Evolutionary conservation across 2,329 filamentous ascomycete species (phyloP), one percentile per base, ranked within the genome.

Genomic region (Stagonosporopsis vannaccii): DNA sequence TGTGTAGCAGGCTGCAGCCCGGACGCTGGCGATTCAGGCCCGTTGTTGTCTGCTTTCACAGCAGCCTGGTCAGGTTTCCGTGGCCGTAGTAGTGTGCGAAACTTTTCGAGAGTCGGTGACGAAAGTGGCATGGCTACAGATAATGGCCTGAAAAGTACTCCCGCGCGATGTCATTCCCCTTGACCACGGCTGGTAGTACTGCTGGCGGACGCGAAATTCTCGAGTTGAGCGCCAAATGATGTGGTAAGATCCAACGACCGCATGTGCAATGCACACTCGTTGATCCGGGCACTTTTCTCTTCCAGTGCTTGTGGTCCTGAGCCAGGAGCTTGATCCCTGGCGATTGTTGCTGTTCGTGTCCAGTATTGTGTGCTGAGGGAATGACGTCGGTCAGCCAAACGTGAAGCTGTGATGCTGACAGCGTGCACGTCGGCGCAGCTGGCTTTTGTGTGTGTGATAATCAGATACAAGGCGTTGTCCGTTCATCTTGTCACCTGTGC

Each of bases 341-440:
- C 26, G 45, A 43, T 20, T 47, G 19, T 39, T 46, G 36, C 37
- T 33, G 36, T 42, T 47, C 15, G 36, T 19, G 41, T 51, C 32
- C 23, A 37, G 30, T 43, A 25, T 19, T 40, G 32, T 19, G 30
- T 28, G 43, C 47, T 48, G 53, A 33, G 33, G 28, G 42, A 15
- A 56, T 56, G 53, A 56, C 53, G 53, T 56, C 47, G 37, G 35
- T 51, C 39, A 54, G 22, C 45, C 50, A 56, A 43, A 56, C 37
- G 36, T 26, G 12, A 35, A 33, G 32, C 13, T 41, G 30, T 23
- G 37, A 20, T 46, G 36, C 33, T 19, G 20, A 33, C 37, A 36
- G 25, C 36, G 37, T 32, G 36, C 13, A 11, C 37, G 33, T 7
- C 8, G 19, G n/a, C 42, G 23, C 42, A 15, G 42, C 25, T 22